phyloP scores from a whole-genome alignment of 2,329 filamentous ascomycete species.

The Talaromyces sp. region DNA sequence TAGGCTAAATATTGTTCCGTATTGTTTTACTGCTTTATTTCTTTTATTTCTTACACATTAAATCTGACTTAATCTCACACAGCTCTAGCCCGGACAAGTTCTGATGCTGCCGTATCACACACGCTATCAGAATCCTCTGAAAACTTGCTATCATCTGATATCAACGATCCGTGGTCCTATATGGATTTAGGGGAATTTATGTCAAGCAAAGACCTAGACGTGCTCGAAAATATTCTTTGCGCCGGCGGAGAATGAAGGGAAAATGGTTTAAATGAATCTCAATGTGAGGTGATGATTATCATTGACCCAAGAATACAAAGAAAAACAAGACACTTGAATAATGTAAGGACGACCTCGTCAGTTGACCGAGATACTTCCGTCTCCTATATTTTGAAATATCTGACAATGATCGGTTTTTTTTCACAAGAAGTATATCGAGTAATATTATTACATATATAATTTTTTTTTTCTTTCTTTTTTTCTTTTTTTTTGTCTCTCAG shows the following conservation, averaged over 20 bases:
- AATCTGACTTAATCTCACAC: not conserved
- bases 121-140: not conserved
- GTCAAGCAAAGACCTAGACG: not conserved
- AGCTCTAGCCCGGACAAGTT: not conserved
- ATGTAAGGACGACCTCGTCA: too few species aligned
- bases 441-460: too few species aligned
- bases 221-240: not conserved
- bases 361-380: too few species aligned
- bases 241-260: not conserved
- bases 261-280: not conserved
- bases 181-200: constrained; percentile 1
- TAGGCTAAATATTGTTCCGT: too few species aligned
- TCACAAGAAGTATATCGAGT: too few species aligned
- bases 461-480: too few species aligned
- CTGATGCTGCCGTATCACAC: not conserved
- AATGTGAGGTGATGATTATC: too few species aligned
- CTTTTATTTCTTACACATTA: not conserved
- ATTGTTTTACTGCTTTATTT: not conserved
- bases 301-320: too few species aligned
- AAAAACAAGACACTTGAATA: too few species aligned
- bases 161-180: not conserved
- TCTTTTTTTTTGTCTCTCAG: too few species aligned
- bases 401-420: too few species aligned
- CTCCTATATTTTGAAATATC: too few species aligned
- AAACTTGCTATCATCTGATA: not conserved